Base-by-base conservation (phyloP, 371 early-diverging fungal genomes). In the Saksenaea vasiformis region DNA sequence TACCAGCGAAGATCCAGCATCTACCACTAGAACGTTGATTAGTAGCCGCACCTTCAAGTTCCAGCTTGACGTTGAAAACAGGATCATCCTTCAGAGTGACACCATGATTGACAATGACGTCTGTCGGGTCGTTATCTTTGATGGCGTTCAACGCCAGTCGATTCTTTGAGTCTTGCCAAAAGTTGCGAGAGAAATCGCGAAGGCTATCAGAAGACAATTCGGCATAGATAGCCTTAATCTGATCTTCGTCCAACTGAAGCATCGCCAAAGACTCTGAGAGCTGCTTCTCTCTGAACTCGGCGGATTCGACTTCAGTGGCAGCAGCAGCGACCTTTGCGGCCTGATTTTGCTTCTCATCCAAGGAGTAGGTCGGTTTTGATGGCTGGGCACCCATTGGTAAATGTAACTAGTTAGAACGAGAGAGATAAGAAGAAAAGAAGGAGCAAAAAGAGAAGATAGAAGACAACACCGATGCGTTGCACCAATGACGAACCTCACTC, bases 1-100 rank as follows among this genome's bases (percentile, higher is more conserved):
- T 72, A 56, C 88, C 92, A 19, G 93, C 93, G 82, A 93, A 93
- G 38, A 93, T 66, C 93, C 93, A 93, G 80, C 93, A 93, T 15
- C 93, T 85, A 17, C 93, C 93, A n/a, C 87, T 87, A 66, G 78
- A 77, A 67, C 87, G 87, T 73, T 93, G 93, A 76, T 93, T 87
- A 22, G 93, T 93, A 41, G 87, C 86, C 54, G 73, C 65, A 39
- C 83, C 84, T 69, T 90, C 90, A 8, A 78, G 39, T 5, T 85
- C 84, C 34, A 89, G 69, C 62, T 87, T 86, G 61, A 85, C 82
- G 51, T 85, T 86, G 65, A 86, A 90, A 15, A 83, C 75, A 64
- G 86, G 86, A 31, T 69, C 67, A 53, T 81, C 79, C 7, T 70
- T 68, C 10, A 84, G 22, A 24, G 67, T 73, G 5, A 73, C 76